Percentiles rank a stretch among this genome's conserved stretches.
Evolutionary conservation across 2,329 filamentous ascomycete species (phyloP).

Genomic region (Didymella arachidicola): DNA sequence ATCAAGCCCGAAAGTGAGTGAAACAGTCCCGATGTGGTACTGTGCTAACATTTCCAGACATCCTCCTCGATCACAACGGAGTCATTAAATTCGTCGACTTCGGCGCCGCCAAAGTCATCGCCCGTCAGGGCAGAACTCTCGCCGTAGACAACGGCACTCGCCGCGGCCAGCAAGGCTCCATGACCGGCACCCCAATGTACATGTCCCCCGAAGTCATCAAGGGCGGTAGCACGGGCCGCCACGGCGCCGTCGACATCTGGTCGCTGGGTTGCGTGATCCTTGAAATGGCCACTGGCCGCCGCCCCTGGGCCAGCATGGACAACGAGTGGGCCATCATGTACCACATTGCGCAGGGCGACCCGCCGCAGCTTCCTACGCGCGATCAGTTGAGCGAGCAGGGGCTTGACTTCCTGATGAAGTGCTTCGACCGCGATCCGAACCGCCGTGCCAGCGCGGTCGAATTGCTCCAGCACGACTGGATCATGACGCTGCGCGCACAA

Average conservation of each 20-base stretch:
- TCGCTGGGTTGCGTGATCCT: conserved; percentile 95
- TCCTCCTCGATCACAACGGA: conserved; percentile 94
- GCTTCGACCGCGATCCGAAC: conserved; percentile 84
- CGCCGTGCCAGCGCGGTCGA: conserved; percentile 84
- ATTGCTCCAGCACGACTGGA: conserved; percentile 93
- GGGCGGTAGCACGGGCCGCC: conserved; percentile 73
- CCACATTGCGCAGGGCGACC: conserved; percentile 97
- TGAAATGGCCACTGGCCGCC: conserved; percentile 94
- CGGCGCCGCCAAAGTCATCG: conserved; percentile 95
- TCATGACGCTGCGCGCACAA: conserved; percentile 59
- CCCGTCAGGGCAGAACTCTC: conserved; percentile 88
- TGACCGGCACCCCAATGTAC: conserved; percentile 99
- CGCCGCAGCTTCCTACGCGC: conserved; percentile 78
- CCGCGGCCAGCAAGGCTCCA: conserved; percentile 74
- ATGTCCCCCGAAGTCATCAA: conserved; percentile 99
- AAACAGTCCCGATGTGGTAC: background rate
- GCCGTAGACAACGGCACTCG: conserved; percentile 66
- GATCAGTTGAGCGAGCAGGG: conserved; percentile 87
- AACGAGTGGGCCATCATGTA: conserved; percentile 99
- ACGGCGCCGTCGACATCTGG: conserved; percentile 93
- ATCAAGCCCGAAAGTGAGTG: conserved; percentile 93
- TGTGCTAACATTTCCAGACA: conserved; percentile 65
- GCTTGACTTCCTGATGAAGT: conserved; percentile 85
- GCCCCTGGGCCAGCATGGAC: conserved; percentile 94
- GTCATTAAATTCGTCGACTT: conserved; percentile 99